Conservation (phyloP, 1,284 basidiomycete genomes). For the Cutaneotrichosporon arboriforme region DNA sequence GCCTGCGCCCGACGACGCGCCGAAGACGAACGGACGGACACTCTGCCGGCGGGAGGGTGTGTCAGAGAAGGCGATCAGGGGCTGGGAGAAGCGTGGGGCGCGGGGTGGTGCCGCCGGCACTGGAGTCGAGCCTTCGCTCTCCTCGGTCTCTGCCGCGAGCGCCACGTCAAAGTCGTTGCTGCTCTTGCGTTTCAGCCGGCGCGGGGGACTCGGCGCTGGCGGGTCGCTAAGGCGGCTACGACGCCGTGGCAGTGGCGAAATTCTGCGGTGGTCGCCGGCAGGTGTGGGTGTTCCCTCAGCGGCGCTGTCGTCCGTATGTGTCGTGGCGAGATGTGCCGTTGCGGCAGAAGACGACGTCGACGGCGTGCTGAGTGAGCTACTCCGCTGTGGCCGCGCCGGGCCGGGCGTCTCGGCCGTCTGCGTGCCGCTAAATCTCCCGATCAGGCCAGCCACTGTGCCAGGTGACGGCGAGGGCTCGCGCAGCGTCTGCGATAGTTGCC, state of each 20-base stretch:
- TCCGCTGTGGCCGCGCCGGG: too few species aligned
- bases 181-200: slow-evolving; percentile 14
- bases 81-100: slow-evolving; percentile 10
- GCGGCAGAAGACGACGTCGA: neutral
- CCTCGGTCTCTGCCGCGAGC: neutral
- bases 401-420: too few species aligned
- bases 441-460: slow-evolving; percentile 1
- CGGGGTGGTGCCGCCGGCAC: neutral
- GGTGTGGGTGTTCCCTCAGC: neutral
- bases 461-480: slow-evolving; percentile 3
- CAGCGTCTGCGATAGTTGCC: slow-evolving; percentile 2
- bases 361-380: neutral
- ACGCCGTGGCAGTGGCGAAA: slow-evolving; percentile 12
- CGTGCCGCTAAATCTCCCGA: slow-evolving; percentile 1
- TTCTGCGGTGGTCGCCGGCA: slow-evolving; percentile 1
- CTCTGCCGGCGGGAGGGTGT: slow-evolving; percentile 1
- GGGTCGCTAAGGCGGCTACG: too few species aligned
- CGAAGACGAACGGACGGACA: slow-evolving; percentile 7
- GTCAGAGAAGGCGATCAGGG: slow-evolving; percentile 18
- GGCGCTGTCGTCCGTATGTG: neutral
- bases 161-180: neutral
- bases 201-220: neutral
- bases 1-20: neutral
- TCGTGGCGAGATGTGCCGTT: too few species aligned
- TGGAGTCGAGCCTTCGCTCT: neutral